Base-by-base conservation (phyloP, 768 basidiomycete species). In the Melanogaster broomeanus region DNA sequence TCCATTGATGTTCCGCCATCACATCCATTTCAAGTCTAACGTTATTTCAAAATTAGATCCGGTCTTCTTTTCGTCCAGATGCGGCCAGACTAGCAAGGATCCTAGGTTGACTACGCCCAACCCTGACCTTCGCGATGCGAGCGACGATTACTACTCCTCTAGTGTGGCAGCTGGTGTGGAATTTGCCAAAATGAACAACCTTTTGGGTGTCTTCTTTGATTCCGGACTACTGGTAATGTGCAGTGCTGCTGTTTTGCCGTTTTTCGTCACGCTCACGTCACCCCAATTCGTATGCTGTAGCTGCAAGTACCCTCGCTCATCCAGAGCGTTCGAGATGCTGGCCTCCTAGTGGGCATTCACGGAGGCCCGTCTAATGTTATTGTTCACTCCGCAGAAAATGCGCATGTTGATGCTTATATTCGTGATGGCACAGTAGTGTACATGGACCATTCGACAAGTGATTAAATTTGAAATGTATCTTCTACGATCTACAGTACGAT, bases 81-180 rank as follows among this genome's bases (percentile, higher is more conserved):
- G 95, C 66, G 93, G 94, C 24, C 81, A 85, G 67, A 74, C 61
- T 56, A 74, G 58, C 57, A 65, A 57, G 42, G 69, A 66, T 51
- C 59, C 72, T 25, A 74, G 73, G 48, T 70, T 74, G 27, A 75
- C 74, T 42, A 68, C 71, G 45, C 60, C 68, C 48, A 68, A 63
- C 60, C 62, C 68, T 59, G 74, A 72, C 44, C 69, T 57, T 54
- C 52, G 61, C 38, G 62, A 73, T 57, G 72, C 74, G 56, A 80
- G 81, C 48, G 74, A 76, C 43, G 74, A 75, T 53, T 65, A 65
- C 57, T 75, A 84, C 51, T 64, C 81, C 40, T 74, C 81, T 43
- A 94, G 92, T 62, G 84, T 98, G 34, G 83, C 88, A 52, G 85
- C 91, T 51, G 94, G 93, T 15, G 93, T 98, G 49, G 93, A 95